Percentiles rank a stretch among this genome's conserved stretches.
Evolutionary conservation across 257 asterid genomes (phyloP).

Genomic region (Osmanthus fragrans): DNA sequence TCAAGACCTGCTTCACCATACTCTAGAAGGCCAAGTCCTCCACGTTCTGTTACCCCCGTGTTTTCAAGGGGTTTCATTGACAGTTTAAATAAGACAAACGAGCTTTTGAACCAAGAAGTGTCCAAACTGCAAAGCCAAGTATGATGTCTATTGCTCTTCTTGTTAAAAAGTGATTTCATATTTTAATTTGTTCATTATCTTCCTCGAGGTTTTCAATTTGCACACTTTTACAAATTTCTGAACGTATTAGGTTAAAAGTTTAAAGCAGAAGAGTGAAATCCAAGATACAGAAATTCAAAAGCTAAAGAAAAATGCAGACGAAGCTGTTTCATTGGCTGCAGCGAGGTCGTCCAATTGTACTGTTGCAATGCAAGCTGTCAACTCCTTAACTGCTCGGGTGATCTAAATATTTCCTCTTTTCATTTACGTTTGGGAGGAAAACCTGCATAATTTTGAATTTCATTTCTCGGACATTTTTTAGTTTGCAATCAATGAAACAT

Average conservation of each 20-base stretch:
- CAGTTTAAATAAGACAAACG: slow-evolving; percentile 75
- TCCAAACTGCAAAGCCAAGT: slow-evolving; percentile 71
- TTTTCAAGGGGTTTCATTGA: slow-evolving; percentile 81
- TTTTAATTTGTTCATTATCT: not conserved
- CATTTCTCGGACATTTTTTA: not conserved
- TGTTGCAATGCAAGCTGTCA: slow-evolving; percentile 55
- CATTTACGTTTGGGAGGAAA: not conserved
- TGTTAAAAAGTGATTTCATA: slow-evolving; percentile 1
- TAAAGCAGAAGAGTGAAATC: slow-evolving; percentile 64
- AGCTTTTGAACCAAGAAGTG: slow-evolving; percentile 72
- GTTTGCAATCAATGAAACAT: too few relatives aligned
- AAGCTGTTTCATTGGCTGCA: slow-evolving; percentile 53
- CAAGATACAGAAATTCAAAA: slow-evolving; percentile 67
- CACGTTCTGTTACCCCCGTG: slow-evolving; percentile 70
- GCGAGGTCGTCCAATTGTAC: slow-evolving; percentile 59
- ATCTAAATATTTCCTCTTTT: slow-evolving; percentile 18
- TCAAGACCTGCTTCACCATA: slow-evolving; percentile 85
- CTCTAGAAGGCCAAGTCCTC: slow-evolving; percentile 88
- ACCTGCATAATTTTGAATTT: slow-evolving; percentile 6
- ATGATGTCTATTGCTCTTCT: slow-evolving; percentile 16
- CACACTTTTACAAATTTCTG: slow-evolving; percentile 1
- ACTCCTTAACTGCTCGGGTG: slow-evolving; percentile 65
- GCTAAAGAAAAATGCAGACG: slow-evolving; percentile 51
- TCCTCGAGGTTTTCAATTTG: not conserved
- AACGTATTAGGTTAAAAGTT: slow-evolving; percentile 44